These are phyloP conservation scores for Cinchona pubescens DNA, from an alignment of 257 asterid species.

Conservation along the genomic window DNA sequence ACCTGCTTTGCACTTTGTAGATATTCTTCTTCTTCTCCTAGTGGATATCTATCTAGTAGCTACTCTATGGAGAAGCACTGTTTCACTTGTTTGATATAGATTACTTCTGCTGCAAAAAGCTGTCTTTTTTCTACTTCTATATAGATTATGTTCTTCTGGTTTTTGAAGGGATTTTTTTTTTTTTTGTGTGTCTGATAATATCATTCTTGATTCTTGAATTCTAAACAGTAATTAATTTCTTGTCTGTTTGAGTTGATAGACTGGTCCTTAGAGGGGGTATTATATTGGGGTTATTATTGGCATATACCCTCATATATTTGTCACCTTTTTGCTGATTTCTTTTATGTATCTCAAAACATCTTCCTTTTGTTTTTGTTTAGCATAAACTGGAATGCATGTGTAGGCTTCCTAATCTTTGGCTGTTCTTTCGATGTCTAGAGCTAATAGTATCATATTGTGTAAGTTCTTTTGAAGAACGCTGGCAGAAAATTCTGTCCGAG, in stretches of 20 bases:
- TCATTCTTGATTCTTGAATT: background rate
- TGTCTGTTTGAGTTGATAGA: background rate
- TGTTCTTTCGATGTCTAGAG: background rate
- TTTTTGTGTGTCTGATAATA: too few relatives aligned
- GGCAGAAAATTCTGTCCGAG: too few relatives aligned
- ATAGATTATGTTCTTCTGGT: background rate
- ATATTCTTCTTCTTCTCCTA: constrained; percentile 3
- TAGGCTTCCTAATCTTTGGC: background rate
- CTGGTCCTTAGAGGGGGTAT: background rate
- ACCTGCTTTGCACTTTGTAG: constrained; percentile 21
- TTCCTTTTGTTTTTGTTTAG: background rate
- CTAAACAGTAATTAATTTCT: background rate
- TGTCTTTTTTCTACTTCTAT: background rate
- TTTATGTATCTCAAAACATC: background rate
- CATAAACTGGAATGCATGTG: background rate
- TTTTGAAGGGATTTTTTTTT: background rate
- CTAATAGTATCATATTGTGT: too few relatives aligned
- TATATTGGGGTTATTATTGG: background rate
- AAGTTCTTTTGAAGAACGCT: too few relatives aligned
- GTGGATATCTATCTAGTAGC: constrained; percentile 15
- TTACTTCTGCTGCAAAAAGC: background rate
- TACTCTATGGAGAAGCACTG: background rate
- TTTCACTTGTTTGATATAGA: background rate
- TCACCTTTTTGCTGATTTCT: background rate
- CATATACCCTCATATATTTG: background rate